A percentile compares a stretch with the other conserved stretches of the same genome.
phyloP scores from a whole-genome alignment of 2,329 filamentous ascomycete genomes.

The Colletotrichum horii region DNA sequence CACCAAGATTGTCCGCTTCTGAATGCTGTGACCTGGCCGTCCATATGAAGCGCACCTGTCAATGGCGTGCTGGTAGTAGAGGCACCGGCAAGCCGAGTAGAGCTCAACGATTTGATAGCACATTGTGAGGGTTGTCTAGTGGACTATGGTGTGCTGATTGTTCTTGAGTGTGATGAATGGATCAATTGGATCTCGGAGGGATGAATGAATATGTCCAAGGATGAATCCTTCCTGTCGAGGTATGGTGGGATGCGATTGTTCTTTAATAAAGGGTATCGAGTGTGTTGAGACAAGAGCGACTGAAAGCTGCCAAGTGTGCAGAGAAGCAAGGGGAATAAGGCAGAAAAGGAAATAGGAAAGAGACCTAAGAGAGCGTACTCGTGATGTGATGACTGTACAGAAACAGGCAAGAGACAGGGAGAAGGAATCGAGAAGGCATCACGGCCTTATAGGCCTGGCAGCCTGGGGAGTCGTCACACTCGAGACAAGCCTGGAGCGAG shows the following conservation, averaged over 20 bases:
- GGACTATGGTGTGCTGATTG: neutral
- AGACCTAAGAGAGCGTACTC: conserved; percentile 25
- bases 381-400: conserved; percentile 24
- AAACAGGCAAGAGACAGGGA: conserved; percentile 11
- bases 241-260: neutral
- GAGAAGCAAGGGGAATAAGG: conserved; percentile 23
- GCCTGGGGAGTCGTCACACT: conserved; percentile 38
- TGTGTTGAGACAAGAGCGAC: neutral
- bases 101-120: conserved; percentile 87
- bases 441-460: conserved; percentile 59
- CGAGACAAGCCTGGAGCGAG: conserved; percentile 30
- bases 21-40: conserved; percentile 72
- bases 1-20: conserved; percentile 79
- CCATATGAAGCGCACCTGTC: conserved; percentile 82
- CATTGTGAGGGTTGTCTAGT: conserved; percentile 57
- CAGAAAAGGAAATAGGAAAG: conserved; percentile 28
- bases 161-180: neutral
- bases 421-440: conserved; percentile 47
- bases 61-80: conserved; percentile 87
- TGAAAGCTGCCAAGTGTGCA: conserved; percentile 12
- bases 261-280: conserved; percentile 13
- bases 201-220: neutral
- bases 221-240: conserved; percentile 18
- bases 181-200: neutral
- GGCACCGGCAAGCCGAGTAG: conserved; percentile 85